Percentiles rank a stretch among this genome's conserved stretches.
These are phyloP conservation scores for Rosa lucieae DNA, from an alignment of 306 rosid species.

Conservation along the genomic window DNA sequence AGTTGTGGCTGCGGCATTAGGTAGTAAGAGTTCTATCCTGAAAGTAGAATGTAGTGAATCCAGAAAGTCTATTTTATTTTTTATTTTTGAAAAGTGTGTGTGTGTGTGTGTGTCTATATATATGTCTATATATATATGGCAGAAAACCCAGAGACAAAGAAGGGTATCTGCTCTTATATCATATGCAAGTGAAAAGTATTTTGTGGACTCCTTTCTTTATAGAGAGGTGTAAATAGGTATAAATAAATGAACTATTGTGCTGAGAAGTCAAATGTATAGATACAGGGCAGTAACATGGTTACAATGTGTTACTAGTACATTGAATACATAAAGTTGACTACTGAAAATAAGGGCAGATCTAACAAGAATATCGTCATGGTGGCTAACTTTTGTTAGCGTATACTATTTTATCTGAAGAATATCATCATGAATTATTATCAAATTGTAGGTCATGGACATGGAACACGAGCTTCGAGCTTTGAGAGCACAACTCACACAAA, in stretches of 20 bases:
- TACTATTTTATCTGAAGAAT: neutral
- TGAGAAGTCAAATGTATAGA: neutral
- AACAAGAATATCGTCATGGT: too few relatives aligned
- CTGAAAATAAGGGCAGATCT: too few relatives aligned
- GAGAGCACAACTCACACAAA: conserved; percentile 79
- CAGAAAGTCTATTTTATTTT: too few relatives aligned
- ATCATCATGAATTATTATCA: conserved; percentile 3
- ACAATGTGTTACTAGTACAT: too few relatives aligned
- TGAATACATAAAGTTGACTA: too few relatives aligned
- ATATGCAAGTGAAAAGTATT: neutral
- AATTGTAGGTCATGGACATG: conserved; percentile 91
- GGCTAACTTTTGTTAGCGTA: too few relatives aligned
- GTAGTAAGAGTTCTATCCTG: neutral
- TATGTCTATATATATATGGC: neutral
- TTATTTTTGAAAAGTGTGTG: neutral
- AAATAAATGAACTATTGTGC: neutral
- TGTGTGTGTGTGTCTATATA: too few relatives aligned
- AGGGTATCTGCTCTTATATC: neutral
- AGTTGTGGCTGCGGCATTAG: too few relatives aligned
- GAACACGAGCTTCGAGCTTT: conserved; percentile 88
- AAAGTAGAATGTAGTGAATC: neutral
- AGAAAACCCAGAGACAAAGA: neutral
- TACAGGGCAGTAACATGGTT: too few relatives aligned
- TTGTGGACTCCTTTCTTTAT: neutral
- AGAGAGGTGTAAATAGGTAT: neutral